Evolutionary conservation across 2,329 filamentous ascomycete species (phyloP).

Genomic region (Trichoderma atrobrunneum): DNA sequence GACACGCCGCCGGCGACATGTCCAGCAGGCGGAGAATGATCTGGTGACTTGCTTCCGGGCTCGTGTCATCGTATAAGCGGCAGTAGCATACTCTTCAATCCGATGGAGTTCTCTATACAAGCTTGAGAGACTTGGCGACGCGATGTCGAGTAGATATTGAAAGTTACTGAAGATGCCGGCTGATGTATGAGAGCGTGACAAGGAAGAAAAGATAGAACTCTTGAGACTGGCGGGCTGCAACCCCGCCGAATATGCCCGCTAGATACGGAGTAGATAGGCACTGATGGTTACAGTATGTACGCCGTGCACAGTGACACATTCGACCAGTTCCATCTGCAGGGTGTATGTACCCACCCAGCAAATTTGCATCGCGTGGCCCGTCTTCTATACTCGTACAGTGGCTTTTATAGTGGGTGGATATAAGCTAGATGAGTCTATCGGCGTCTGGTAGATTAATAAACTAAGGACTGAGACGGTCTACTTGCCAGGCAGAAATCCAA

Average conservation of each 20-base stretch:
- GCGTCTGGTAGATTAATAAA: not conserved
- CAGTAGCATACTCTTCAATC: not conserved
- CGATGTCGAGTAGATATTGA: not conserved
- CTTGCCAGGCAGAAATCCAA: not conserved
- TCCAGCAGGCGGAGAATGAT: conserved; percentile 9
- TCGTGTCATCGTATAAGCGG: not conserved
- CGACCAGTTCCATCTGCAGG: not conserved
- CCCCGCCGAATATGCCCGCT: not conserved
- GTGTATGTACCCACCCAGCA: not conserved
- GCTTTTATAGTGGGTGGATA: not conserved
- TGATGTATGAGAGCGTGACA: not conserved
- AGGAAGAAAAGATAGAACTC: not conserved
- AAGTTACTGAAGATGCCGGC: not conserved
- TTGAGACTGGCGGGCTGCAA: not conserved
- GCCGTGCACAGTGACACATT: not conserved
- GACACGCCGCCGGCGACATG: conserved; percentile 8
- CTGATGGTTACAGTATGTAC: not conserved
- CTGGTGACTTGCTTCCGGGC: conserved; percentile 6
- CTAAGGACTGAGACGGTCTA: not conserved
- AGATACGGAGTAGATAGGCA: not conserved
- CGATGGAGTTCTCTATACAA: not conserved
- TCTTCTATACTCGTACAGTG: not conserved
- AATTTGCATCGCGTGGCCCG: not conserved
- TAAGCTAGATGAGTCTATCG: not conserved
- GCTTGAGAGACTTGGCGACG: not conserved